Percentiles rank a stretch among this genome's conserved stretches.
These are phyloP conservation scores for Saposhnikovia divaricata DNA, from an alignment of 129 eudicot species.

Conservation along the genomic window DNA sequence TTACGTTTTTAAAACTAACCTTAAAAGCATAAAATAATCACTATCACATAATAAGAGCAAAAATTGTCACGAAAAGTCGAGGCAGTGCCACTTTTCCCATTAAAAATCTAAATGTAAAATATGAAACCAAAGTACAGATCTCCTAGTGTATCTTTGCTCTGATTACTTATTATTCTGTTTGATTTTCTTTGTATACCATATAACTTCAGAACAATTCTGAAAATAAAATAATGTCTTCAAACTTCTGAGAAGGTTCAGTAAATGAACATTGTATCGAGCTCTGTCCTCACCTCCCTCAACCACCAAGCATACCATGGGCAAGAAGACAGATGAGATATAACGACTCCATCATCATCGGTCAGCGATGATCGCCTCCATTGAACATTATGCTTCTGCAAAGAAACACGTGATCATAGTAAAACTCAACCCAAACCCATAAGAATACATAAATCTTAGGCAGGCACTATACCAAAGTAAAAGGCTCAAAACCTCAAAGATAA, in stretches of 20 bases:
- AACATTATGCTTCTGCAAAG: not conserved
- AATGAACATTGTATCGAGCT: not conserved
- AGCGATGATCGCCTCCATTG: constrained; percentile 1
- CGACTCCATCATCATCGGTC: not conserved
- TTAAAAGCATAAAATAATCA: not conserved
- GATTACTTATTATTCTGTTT: constrained; percentile 4
- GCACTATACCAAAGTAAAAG: not conserved
- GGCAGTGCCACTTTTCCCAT: not conserved
- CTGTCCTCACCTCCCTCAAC: constrained; percentile 6
- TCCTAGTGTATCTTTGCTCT: not conserved
- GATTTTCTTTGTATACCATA: constrained; percentile 5
- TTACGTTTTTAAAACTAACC: not conserved
- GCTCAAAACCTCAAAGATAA: not conserved
- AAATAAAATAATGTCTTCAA: not conserved
- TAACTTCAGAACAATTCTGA: not conserved
- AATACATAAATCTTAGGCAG: not conserved
- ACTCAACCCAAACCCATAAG: not conserved
- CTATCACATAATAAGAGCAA: not conserved
- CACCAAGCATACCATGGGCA: not conserved
- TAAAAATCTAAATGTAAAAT: not conserved
- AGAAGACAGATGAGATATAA: not conserved
- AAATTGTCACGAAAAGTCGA: not conserved
- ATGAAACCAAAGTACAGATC: not conserved
- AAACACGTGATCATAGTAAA: not conserved
- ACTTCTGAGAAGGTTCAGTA: not conserved